Base-by-base conservation (phyloP, 2,329 filamentous ascomycete genomes). In the Acephala macrosclerotiorum region DNA sequence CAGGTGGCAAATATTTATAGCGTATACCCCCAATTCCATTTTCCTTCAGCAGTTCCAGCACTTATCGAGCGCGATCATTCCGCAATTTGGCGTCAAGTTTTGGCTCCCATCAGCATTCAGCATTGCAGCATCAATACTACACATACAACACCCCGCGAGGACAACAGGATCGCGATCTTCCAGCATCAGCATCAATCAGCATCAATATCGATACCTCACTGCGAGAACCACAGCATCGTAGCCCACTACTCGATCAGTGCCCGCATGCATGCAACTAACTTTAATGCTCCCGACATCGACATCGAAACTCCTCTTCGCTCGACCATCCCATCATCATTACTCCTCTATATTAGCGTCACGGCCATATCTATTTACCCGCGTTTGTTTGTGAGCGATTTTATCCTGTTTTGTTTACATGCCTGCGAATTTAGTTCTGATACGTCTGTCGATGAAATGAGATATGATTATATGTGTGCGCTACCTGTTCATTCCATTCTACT, bases 1-100 rank as follows among this genome's bases (percentile, higher is more conserved):
- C 29, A 51, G 35, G 61, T 20, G 55, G 58, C 53, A 58, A n/a
- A 47, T 42, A 65, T 61, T 22, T 26, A 58, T 57, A 58, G 55
- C 55, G 55, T 35, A 38, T 38, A 38, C 29, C 53, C 53, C 29
- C n/a, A 57, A 38, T 29, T 16, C 7, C 26, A 5, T 22, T 56
- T 25, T 33, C 9, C 25, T 56, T 56, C 25, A 4, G 20, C n/a
- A 25, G 7, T 29, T 53, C 12, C 49, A 53, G 26, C 22, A 18
- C 25, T 7, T 11, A 29, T 29, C 14, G 7, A 22, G 49, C 33
- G 9, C 3, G 20, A 51, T 26, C 25, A 51, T 51, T 22, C 42
- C 18, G 25, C 3, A 26, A 14, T 51, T 8, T 18, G 11, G 22
- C 25, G 3, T 51, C n/a, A 20, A 26, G 12, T 22, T 18, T 29